Base-by-base conservation (phyloP, 768 basidiomycete genomes). In the Boletus speciosus region DNA sequence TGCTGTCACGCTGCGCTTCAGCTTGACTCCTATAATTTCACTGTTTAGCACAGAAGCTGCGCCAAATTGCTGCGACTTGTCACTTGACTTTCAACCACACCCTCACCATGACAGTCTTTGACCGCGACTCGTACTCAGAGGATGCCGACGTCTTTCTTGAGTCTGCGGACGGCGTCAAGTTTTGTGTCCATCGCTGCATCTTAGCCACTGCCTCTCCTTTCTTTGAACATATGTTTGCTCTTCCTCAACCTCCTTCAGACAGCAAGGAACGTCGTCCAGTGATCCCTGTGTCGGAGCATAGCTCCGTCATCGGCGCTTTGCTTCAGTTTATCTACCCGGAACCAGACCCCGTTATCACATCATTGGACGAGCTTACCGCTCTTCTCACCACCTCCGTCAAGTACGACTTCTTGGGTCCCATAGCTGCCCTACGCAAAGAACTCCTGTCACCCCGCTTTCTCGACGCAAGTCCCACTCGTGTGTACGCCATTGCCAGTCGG, bases 401-500 rank as follows among this genome's bases (percentile, higher is more conserved):
- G 64, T 89, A 88, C 65, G 84, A 88, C 54, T 74, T 87, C 55
- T 42, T 66, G 1, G 72, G 70, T 6, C 80, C 78, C 45, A 71
- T 79, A 56, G 62, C 70, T 31, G 60, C 71, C 0, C 73, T 90
- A n/a, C 81, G 84, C 48, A 70, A 65, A 41, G 65, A 76, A 25
- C 78, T 89, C 35, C 58, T 84, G 15, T 75, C 80, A 0, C 74
- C 78, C 7, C 65, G 63, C 11, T 85, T 83, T 64, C 64, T 84
- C 16, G 58, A 69, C 35, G 60, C 70, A 14, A 73, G 73, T 12
- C 83, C 88, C 9, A 74, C 76, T 14, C 81, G 84, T 14, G 84
- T 88, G 2, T 90, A 85, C 59, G 85, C 86, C 27, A 81, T 88
- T 39, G 86, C 88, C 2, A 81, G 80, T 54, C 81, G 83, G 5